Evolutionary conservation across 495 filamentous ascomycete genomes (phyloP).

Genomic region (Penicillium cataractarum): DNA sequence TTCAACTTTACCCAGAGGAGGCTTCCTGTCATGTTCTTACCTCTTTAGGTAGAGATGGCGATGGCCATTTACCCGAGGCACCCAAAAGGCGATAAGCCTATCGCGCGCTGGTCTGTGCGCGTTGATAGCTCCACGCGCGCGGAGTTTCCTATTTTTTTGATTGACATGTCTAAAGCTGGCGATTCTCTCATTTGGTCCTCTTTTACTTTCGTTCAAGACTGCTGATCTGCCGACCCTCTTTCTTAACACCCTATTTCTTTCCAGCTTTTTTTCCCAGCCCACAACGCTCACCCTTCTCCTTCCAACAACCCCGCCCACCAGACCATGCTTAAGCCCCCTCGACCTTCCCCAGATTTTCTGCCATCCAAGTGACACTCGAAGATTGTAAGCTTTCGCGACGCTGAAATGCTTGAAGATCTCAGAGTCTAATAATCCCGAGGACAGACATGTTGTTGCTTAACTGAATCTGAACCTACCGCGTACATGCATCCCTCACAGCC

Average conservation of each 20-base stretch:
- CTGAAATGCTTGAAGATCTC: neutral
- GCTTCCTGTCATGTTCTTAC: neutral
- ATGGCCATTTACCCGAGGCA: conserved; percentile 1
- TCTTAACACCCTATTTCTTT: neutral
- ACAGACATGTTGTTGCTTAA: neutral
- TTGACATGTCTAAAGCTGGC: conserved; percentile 1
- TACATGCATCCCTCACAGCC: neutral
- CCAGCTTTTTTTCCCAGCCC: neutral
- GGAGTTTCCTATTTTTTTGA: neutral
- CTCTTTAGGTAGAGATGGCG: no score
- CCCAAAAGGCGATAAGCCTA: conserved; percentile 1
- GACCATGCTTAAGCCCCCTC: conserved; percentile 1
- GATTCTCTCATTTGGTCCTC: neutral
- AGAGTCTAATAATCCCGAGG: neutral
- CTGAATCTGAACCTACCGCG: neutral
- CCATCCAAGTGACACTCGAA: neutral
- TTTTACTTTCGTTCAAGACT: neutral
- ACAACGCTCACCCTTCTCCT: no score
- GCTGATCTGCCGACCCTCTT: neutral
- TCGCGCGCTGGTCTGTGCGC: neutral
- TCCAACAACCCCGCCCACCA: neutral
- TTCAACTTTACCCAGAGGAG: neutral
- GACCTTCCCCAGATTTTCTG: conserved; percentile 3
- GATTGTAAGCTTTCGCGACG: neutral
- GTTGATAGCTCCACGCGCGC: neutral